These are phyloP conservation scores for Rhodomyrtus tomentosa DNA, from an alignment of 345 rosid genomes.

Conservation along the genomic window DNA sequence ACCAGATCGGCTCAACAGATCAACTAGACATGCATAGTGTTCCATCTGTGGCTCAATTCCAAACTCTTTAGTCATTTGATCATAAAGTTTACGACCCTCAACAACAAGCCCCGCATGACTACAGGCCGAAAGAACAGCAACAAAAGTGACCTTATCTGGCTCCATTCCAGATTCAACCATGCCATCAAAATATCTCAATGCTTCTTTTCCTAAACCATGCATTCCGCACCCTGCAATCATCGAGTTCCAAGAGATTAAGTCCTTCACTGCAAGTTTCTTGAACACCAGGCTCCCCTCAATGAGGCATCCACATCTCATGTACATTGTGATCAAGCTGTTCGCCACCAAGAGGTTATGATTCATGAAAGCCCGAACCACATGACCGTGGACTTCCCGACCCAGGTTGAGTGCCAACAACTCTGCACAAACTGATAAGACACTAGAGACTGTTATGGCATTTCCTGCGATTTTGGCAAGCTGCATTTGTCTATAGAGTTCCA, in stretches of 20 bases:
- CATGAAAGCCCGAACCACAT: constrained; percentile 38
- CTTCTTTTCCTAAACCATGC: constrained; percentile 36
- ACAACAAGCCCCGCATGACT: constrained; percentile 31
- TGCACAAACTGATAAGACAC: constrained; percentile 59
- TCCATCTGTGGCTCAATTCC: constrained; percentile 27
- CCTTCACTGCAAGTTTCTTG: constrained; percentile 35
- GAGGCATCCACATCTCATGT: constrained; percentile 62
- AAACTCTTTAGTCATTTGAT: constrained; percentile 13
- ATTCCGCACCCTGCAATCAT: constrained; percentile 70
- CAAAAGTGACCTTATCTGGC: constrained; percentile 31
- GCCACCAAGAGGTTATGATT: constrained; percentile 44
- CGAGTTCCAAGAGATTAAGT: constrained; percentile 74
- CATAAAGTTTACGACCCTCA: constrained; percentile 17
- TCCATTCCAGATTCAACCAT: constrained; percentile 18
- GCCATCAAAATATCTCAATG: constrained; percentile 21
- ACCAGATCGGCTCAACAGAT: constrained; percentile 34
- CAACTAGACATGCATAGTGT: constrained; percentile 32
- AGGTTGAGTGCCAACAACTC: constrained; percentile 42
- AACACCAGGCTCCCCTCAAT: constrained; percentile 41
- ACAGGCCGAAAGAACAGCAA: constrained; percentile 38
- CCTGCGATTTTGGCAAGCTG: constrained; percentile 23
- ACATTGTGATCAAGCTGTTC: constrained; percentile 70
- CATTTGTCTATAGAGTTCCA: constrained; percentile 2
- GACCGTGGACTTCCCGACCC: constrained; percentile 63
- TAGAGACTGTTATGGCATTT: constrained; percentile 53